phyloP scores from a whole-genome alignment of 148 eudicot species.

The Amaranthus hypochondriacus region DNA sequence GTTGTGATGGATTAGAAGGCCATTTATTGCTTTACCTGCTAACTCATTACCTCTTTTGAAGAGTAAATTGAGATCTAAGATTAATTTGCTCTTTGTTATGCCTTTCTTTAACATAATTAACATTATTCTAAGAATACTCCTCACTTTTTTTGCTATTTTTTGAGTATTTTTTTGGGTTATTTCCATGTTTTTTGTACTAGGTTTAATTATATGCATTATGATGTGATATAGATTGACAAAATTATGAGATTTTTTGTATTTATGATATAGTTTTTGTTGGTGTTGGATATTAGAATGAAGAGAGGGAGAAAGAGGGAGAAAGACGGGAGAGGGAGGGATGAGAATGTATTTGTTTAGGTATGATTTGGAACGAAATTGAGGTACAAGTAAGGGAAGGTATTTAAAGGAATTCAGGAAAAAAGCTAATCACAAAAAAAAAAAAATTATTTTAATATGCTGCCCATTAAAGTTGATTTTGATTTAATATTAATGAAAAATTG shows the following conservation, averaged over 20 bases:
- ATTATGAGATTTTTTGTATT: background rate
- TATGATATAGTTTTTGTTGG: too few species aligned
- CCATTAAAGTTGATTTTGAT: too few species aligned
- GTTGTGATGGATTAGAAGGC: constrained; percentile 47
- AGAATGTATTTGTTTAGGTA: background rate
- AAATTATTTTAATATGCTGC: too few species aligned
- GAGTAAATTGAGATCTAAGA: constrained; percentile 41
- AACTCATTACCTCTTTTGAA: constrained; percentile 40
- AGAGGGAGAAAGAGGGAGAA: background rate
- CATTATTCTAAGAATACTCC: constrained; percentile 24
- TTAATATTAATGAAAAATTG: too few species aligned
- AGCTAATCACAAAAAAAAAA: constrained; percentile 7
- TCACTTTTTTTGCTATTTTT: constrained; percentile 25
- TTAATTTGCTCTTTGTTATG: constrained; percentile 48
- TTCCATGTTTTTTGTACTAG: constrained; percentile 17
- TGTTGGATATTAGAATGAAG: background rate
- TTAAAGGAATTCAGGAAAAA: constrained; percentile 14
- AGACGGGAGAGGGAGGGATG: background rate
- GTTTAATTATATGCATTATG: background rate
- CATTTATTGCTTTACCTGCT: constrained; percentile 41
- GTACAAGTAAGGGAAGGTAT: constrained; percentile 13
- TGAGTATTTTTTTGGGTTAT: constrained; percentile 15
- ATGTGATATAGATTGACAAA: background rate
- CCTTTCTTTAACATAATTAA: constrained; percentile 32
- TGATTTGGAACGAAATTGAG: constrained; percentile 28